A percentile compares a stretch with the other conserved stretches of the same genome.
These are phyloP conservation scores for Paulownia fortunei DNA, from an alignment of 257 asterid species.

Conservation along the genomic window DNA sequence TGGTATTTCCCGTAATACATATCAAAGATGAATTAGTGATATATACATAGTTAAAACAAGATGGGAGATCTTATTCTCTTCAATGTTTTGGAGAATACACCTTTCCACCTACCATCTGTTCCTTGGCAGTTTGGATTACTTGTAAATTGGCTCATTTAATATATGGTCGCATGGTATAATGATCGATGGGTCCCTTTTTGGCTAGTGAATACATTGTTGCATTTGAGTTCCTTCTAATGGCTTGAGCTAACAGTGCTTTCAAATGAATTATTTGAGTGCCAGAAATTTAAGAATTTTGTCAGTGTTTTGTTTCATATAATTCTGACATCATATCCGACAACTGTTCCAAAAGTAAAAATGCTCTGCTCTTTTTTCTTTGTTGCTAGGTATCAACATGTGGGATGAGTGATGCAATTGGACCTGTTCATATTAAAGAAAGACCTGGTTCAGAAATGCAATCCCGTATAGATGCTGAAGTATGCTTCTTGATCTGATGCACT, in stretches of 20 bases:
- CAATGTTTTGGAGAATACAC: neutral
- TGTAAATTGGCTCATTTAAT: neutral
- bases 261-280: neutral
- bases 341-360: neutral
- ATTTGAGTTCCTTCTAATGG: neutral
- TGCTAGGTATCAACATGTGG: constrained; percentile 84
- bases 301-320: neutral
- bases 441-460: constrained; percentile 98
- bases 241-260: neutral
- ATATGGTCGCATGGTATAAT: neutral
- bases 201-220: neutral
- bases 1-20: constrained; percentile 51
- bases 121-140: neutral
- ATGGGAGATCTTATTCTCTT: neutral
- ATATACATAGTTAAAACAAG: neutral
- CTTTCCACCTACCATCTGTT: neutral
- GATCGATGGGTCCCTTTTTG: neutral
- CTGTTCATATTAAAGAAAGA: constrained; percentile 87
- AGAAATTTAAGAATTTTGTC: neutral
- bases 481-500: constrained; percentile 29
- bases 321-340: neutral
- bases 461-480: constrained; percentile 92
- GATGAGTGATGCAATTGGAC: constrained; percentile 96
- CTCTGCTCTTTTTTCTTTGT: neutral
- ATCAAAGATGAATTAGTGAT: neutral